phyloP scores from a whole-genome alignment of 352 stramenopile genomes.

The Pythium plurisporium region DNA sequence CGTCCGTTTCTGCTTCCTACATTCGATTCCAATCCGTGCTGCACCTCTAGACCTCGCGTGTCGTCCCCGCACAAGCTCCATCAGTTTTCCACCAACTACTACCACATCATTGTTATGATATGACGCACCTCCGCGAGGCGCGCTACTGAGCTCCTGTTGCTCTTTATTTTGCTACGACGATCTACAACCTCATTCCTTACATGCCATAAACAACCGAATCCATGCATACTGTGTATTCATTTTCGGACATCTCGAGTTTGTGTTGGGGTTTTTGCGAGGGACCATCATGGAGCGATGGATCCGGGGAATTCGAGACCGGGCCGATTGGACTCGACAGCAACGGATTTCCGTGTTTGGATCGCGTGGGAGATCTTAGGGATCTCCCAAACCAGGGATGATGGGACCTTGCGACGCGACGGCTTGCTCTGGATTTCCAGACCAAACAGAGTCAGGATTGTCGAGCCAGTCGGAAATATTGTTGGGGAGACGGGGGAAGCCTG shows the following conservation, averaged over 20 bases:
- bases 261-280: too few relatives aligned
- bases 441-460: too few relatives aligned
- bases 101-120: constrained; percentile 16
- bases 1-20: neutral
- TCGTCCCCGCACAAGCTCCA: neutral
- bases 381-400: constrained; percentile 3
- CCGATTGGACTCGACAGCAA: too few relatives aligned
- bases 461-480: neutral
- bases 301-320: too few relatives aligned
- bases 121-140: neutral
- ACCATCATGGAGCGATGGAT: too few relatives aligned
- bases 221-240: too few relatives aligned
- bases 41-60: constrained; percentile 1
- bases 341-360: constrained; percentile 8
- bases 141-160: constrained; percentile 5
- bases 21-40: too few relatives aligned
- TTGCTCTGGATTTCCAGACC: too few relatives aligned
- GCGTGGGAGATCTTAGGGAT: neutral
- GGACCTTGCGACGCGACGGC: neutral
- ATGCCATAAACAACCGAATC: neutral
- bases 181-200: too few relatives aligned
- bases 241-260: too few relatives aligned
- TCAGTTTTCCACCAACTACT: neutral
- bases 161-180: too few relatives aligned
- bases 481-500: too few relatives aligned